Percentiles rank a stretch among this genome's conserved stretches.
Evolutionary conservation across 345 rosid genomes (phyloP).

Genomic region (Camelina hispida): DNA sequence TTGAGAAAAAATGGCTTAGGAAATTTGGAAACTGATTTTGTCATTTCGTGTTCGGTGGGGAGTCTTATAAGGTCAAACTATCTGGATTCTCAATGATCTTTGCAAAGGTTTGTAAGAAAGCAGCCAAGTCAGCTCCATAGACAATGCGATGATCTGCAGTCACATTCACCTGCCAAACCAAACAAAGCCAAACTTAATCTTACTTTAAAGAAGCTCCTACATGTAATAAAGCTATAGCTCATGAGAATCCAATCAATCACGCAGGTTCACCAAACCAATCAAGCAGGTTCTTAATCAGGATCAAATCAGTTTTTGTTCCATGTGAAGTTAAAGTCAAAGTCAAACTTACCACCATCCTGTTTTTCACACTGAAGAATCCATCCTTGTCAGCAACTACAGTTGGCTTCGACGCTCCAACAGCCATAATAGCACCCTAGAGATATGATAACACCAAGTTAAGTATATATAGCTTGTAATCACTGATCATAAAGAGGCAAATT

Average conservation of each 20-base stretch:
- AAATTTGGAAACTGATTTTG: slow-evolving; percentile 27
- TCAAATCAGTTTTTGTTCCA: neutral
- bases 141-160: slow-evolving; percentile 93
- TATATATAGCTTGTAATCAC: neutral
- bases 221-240: neutral
- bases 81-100: slow-evolving; percentile 88
- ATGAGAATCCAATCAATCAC: too few relatives aligned
- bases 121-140: slow-evolving; percentile 95
- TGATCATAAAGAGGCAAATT: slow-evolving; percentile 13
- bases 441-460: slow-evolving; percentile 14
- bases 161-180: slow-evolving; percentile 76
- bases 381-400: slow-evolving; percentile 84
- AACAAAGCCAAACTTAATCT: slow-evolving; percentile 8
- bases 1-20: slow-evolving; percentile 14
- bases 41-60: neutral
- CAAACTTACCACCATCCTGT: slow-evolving; percentile 81
- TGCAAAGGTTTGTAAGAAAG: slow-evolving; percentile 89
- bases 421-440: slow-evolving; percentile 97
- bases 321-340: neutral
- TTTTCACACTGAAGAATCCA: slow-evolving; percentile 90
- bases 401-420: slow-evolving; percentile 97
- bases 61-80: slow-evolving; percentile 71
- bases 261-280: slow-evolving; percentile 4
- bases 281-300: neutral
- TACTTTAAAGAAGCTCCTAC: too few relatives aligned